Percentiles rank a stretch among this genome's conserved stretches.
phyloP scores from a whole-genome alignment of 2,329 filamentous ascomycete genomes.

The Periconia macrospinosa region DNA sequence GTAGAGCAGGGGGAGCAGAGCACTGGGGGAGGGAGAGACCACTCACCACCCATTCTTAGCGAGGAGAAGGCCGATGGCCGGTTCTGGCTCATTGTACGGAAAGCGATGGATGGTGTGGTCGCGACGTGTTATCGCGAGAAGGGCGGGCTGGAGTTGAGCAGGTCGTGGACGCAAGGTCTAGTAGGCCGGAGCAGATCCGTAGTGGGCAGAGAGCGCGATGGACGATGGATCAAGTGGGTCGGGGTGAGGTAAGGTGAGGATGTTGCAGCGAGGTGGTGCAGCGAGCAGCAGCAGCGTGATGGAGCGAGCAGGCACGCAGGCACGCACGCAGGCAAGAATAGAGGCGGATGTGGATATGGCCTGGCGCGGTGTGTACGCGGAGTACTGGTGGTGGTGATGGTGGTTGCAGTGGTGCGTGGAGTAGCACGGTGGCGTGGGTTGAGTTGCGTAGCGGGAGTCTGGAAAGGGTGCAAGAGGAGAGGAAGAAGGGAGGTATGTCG shows the following conservation, averaged over 20 bases:
- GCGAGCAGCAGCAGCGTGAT: too few relatives aligned
- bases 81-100: slow-evolving; percentile 77
- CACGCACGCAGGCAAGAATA: slow-evolving; percentile 2
- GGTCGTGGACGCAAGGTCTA: slow-evolving; percentile 46
- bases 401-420: background rate
- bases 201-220: slow-evolving; percentile 47
- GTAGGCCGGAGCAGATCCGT: slow-evolving; percentile 55
- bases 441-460: slow-evolving; percentile 3
- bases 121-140: slow-evolving; percentile 46
- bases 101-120: slow-evolving; percentile 26
- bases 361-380: slow-evolving; percentile 11
- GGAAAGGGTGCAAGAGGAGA: background rate
- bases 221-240: slow-evolving; percentile 11
- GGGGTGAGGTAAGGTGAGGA: slow-evolving; percentile 17
- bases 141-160: slow-evolving; percentile 49
- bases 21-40: background rate
- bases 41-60: slow-evolving; percentile 96
- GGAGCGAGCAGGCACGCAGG: background rate
- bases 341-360: slow-evolving; percentile 48
- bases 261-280: slow-evolving; percentile 3
- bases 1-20: background rate
- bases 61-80: slow-evolving; percentile 85
- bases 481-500: slow-evolving; percentile 18
- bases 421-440: background rate
- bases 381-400: slow-evolving; percentile 4